These are phyloP conservation scores for Pichia deserticola DNA, from an alignment of 805 yeast genomes.

Conservation along the genomic window DNA sequence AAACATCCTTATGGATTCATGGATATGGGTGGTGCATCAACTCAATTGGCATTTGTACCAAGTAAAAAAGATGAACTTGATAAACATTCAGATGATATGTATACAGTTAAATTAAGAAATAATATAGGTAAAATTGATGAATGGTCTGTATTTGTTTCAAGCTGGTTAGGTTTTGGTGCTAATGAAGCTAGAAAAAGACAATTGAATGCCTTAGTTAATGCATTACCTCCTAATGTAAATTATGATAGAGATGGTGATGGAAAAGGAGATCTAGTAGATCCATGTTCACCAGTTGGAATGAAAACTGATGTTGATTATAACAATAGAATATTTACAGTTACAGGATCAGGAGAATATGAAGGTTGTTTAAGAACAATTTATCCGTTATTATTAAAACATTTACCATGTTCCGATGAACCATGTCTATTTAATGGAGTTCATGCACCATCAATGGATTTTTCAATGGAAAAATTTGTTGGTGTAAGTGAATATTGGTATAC, in stretches of 20 bases:
- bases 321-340: constrained; percentile 41
- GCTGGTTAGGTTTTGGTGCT: constrained; percentile 98
- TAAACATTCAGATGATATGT: constrained; percentile 67
- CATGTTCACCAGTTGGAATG: constrained; percentile 72
- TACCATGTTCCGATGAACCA: constrained; percentile 82
- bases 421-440: constrained; percentile 94
- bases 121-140: constrained; percentile 62
- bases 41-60: constrained; percentile 92
- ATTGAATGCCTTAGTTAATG: constrained; percentile 44
- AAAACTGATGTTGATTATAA: constrained; percentile 39
- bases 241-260: constrained; percentile 41
- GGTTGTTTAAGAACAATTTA: constrained; percentile 64
- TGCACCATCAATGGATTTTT: constrained; percentile 81
- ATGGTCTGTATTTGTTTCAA: constrained; percentile 87
- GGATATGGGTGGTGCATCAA: constrained; percentile 99
- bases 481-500: constrained; percentile 97
- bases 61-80: constrained; percentile 48
- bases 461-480: constrained; percentile 78
- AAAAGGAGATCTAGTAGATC: constrained; percentile 51
- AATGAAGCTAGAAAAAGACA: constrained; percentile 83
- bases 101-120: constrained; percentile 55
- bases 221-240: constrained; percentile 38
- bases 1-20: constrained; percentile 72
- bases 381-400: constrained; percentile 68
- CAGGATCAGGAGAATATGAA: constrained; percentile 76